These are phyloP conservation scores for Ogataea ramenticola DNA, from an alignment of 805 yeast genomes.

Conservation along the genomic window DNA sequence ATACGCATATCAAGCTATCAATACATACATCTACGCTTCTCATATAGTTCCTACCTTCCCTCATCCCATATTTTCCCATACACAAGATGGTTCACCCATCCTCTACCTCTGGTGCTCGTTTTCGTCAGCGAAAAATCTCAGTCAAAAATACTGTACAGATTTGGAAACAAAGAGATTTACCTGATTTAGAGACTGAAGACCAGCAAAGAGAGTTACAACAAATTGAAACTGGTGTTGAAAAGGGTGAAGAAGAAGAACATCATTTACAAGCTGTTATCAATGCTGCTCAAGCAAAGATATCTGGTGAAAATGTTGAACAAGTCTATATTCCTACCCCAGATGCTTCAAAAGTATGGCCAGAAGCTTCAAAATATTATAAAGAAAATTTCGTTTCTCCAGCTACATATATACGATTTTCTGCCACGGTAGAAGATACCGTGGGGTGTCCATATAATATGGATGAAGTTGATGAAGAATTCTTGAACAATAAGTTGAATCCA, in stretches of 20 bases:
- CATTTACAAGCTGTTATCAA: constrained; percentile 89
- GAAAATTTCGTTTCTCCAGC: constrained; percentile 66
- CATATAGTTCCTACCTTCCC: background rate
- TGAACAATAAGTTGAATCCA: constrained; percentile 34
- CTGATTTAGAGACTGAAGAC: constrained; percentile 69
- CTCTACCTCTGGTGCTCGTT: constrained; percentile 52
- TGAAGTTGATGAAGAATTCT: constrained; percentile 73
- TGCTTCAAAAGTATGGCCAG: constrained; percentile 79
- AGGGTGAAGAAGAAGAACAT: constrained; percentile 94
- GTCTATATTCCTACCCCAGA: constrained; percentile 95
- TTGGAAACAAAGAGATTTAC: constrained; percentile 69
- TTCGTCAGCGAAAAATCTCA: constrained; percentile 91
- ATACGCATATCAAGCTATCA: background rate
- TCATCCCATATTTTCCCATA: background rate
- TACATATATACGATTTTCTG: constrained; percentile 79
- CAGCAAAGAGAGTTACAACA: constrained; percentile 83
- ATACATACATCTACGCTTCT: background rate
- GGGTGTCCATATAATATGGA: constrained; percentile 88
- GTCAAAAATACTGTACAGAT: constrained; percentile 83
- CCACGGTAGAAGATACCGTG: constrained; percentile 91
- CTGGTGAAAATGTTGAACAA: constrained; percentile 31
- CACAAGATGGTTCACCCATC: constrained; percentile 14
- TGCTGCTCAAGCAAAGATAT: constrained; percentile 62
- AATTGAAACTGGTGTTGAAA: constrained; percentile 96
- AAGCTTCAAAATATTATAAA: constrained; percentile 63